Conservation (phyloP, 495 filamentous ascomycete genomes). For the Aspergillus conjunctus region DNA sequence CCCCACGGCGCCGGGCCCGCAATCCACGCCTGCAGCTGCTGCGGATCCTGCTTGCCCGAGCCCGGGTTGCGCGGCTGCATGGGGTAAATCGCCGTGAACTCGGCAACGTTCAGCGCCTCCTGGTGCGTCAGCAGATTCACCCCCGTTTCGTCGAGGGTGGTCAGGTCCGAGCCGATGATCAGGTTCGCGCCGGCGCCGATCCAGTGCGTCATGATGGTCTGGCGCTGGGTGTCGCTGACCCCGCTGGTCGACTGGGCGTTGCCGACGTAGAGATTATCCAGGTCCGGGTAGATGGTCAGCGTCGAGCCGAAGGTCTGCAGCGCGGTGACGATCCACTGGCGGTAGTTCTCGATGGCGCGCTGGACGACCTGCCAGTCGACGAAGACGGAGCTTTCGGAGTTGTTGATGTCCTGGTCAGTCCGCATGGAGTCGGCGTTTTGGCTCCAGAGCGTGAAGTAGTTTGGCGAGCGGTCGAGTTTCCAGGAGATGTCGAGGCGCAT, state of each 20-base stretch:
- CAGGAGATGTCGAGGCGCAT: neutral
- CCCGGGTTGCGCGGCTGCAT: slow-evolving; percentile 5
- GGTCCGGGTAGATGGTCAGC: neutral
- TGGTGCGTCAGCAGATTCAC: neutral
- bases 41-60: neutral
- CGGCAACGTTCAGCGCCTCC: neutral
- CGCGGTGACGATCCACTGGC: neutral
- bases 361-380: neutral
- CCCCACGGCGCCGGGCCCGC: neutral
- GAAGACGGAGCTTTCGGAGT: neutral
- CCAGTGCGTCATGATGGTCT: neutral
- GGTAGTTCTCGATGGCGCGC: neutral
- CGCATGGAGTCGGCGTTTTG: slow-evolving; percentile 1
- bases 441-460: neutral
- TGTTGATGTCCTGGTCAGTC: slow-evolving; percentile 1
- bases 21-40: slow-evolving; percentile 4
- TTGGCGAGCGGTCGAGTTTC: neutral
- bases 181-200: neutral
- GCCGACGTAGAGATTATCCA: neutral
- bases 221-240: neutral
- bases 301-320: neutral
- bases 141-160: neutral
- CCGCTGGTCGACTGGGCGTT: neutral
- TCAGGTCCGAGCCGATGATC: neutral
- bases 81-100: neutral